Conservation (phyloP, 495 filamentous ascomycete species). For the Penicillium fimorum region DNA sequence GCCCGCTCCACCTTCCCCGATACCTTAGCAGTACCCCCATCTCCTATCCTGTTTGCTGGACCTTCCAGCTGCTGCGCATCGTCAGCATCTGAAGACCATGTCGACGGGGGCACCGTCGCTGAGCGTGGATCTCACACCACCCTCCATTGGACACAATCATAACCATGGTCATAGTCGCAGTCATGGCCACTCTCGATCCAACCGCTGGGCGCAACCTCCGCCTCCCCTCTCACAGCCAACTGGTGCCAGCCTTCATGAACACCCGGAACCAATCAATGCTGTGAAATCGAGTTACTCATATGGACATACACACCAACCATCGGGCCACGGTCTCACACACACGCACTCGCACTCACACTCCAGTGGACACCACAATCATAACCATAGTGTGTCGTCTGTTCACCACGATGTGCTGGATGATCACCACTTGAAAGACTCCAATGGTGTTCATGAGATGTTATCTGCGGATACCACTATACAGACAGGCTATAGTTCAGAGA, state of each 20-base stretch:
- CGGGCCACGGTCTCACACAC: constrained; percentile 19
- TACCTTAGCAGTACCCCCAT: constrained; percentile 12
- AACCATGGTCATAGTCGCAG: constrained; percentile 35
- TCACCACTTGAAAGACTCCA: constrained; percentile 10
- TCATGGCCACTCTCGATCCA: constrained; percentile 43
- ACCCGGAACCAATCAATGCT: constrained; percentile 18
- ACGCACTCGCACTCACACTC: constrained; percentile 35
- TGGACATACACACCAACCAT: constrained; percentile 15
- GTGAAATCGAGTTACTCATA: constrained; percentile 22
- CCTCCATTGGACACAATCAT: constrained; percentile 30
- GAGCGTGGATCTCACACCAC: constrained; percentile 32
- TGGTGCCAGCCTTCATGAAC: constrained; percentile 19
- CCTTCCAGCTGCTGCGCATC: constrained; percentile 11
- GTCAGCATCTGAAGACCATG: constrained; percentile 30
- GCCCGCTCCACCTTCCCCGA: constrained; percentile 10
- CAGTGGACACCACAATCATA: constrained; percentile 22
- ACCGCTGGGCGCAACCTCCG: constrained; percentile 36
- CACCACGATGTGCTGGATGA: constrained; percentile 16
- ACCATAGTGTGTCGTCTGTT: constrained; percentile 18
- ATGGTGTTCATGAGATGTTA: background rate
- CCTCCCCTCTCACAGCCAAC: constrained; percentile 29
- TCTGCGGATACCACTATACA: background rate
- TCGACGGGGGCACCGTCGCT: constrained; percentile 37
- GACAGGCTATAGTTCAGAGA: constrained; percentile 5
- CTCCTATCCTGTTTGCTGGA: constrained; percentile 10